phyloP scores from a whole-genome alignment of 1,284 basidiomycete species.

The Cronartium ribicola region DNA sequence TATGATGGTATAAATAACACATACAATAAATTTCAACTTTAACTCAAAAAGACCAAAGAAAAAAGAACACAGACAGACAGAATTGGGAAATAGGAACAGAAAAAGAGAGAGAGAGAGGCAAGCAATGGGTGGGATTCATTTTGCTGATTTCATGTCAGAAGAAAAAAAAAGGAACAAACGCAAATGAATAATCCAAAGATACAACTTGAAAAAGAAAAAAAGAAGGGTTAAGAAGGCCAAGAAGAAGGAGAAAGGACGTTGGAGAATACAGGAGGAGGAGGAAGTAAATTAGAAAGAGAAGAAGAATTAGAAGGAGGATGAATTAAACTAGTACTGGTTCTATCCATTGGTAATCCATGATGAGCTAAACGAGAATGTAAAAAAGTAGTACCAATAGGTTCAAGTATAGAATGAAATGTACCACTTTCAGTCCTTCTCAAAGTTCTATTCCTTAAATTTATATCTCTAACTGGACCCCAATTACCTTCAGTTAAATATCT shows the following conservation, averaged over 20 bases:
- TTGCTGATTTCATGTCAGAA: not conserved
- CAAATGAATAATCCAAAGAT: not conserved
- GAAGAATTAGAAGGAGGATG: not conserved
- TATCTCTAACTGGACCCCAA: too few relatives aligned
- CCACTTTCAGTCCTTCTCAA: too few relatives aligned
- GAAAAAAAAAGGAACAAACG: conserved; percentile 1
- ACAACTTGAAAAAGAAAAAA: not conserved
- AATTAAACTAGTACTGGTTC: too few relatives aligned
- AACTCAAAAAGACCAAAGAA: not conserved
- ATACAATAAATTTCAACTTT: not conserved
- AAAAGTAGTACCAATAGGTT: not conserved
- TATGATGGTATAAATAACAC: too few relatives aligned
- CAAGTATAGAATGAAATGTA: not conserved
- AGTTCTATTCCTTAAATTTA: too few relatives aligned
- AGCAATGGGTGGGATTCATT: not conserved
- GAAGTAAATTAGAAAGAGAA: not conserved
- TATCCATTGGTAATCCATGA: not conserved
- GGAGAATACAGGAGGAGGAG: too few relatives aligned
- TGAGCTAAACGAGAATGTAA: not conserved
- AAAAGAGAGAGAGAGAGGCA: not conserved
- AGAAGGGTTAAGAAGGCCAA: not conserved
- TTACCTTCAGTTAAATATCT: too few relatives aligned
- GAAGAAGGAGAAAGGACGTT: not conserved
- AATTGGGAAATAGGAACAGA: not conserved
- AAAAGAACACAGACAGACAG: not conserved